Conservation (phyloP, 2,329 filamentous ascomycete genomes). For the Magnaporthales sp. region DNA sequence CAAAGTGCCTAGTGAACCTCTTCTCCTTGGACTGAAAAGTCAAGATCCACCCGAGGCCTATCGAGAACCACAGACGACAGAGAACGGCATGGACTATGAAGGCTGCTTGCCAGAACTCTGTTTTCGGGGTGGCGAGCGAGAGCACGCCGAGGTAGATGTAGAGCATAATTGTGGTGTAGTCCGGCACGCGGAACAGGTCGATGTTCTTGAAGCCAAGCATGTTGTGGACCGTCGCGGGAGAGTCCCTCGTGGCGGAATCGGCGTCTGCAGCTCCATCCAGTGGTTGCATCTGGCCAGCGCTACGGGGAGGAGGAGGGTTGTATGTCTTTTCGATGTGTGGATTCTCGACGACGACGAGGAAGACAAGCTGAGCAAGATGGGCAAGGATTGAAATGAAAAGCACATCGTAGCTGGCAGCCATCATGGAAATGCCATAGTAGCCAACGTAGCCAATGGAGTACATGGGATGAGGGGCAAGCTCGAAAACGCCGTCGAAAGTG, state of each 20-base stretch:
- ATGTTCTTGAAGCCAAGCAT: slow-evolving; percentile 76
- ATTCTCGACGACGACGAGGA: slow-evolving; percentile 86
- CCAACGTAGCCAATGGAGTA: slow-evolving; percentile 97
- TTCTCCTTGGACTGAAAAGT: slow-evolving; percentile 82
- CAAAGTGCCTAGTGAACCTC: slow-evolving; percentile 92
- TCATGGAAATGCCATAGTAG: slow-evolving; percentile 96
- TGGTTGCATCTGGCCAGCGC: slow-evolving; percentile 7
- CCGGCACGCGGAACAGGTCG: slow-evolving; percentile 80
- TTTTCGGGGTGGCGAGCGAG: slow-evolving; percentile 69
- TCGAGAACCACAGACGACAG: slow-evolving; percentile 87
- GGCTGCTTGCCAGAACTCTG: slow-evolving; percentile 62
- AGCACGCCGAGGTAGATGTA: slow-evolving; percentile 67
- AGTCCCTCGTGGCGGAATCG: slow-evolving; percentile 18
- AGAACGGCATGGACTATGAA: slow-evolving; percentile 73
- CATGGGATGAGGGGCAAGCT: slow-evolving; percentile 98
- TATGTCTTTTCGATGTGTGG: slow-evolving; percentile 98
- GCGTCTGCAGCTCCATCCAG: neutral
- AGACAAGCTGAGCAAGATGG: slow-evolving; percentile 88
- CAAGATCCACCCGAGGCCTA: slow-evolving; percentile 80
- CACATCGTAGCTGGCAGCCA: slow-evolving; percentile 96
- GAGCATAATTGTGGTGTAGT: slow-evolving; percentile 71
- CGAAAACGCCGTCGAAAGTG: slow-evolving; percentile 97
- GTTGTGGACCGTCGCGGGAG: slow-evolving; percentile 67
- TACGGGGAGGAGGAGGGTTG: slow-evolving; percentile 74
- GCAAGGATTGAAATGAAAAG: slow-evolving; percentile 94